Percentiles rank a stretch among this genome's conserved stretches.
These are phyloP conservation scores for Solanum piurae DNA, from an alignment of 257 asterid genomes.

Conservation along the genomic window DNA sequence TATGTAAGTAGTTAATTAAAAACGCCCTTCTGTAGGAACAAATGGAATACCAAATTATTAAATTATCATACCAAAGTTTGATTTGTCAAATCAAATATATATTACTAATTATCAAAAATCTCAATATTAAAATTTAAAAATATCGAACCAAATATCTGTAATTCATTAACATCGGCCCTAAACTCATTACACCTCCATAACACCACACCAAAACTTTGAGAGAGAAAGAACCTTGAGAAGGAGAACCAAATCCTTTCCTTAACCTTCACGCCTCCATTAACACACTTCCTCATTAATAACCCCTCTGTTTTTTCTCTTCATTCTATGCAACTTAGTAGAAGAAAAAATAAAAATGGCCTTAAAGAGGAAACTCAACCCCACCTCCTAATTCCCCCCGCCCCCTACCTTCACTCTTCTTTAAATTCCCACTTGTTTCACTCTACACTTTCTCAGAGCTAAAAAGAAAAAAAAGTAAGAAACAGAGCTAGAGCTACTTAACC, in stretches of 20 bases:
- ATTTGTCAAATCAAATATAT: too few relatives aligned
- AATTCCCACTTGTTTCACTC: conserved; percentile 16
- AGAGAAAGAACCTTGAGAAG: conserved; percentile 45
- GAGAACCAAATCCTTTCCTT: conserved; percentile 51
- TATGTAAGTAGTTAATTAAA: too few relatives aligned
- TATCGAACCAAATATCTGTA: too few relatives aligned
- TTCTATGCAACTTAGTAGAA: background rate
- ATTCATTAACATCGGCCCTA: background rate
- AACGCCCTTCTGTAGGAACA: too few relatives aligned
- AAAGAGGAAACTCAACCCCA: background rate
- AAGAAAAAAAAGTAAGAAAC: background rate
- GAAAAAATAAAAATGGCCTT: background rate
- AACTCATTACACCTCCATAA: conserved; percentile 5
- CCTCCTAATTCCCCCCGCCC: background rate
- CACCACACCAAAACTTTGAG: conserved; percentile 16
- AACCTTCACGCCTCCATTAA: conserved; percentile 54
- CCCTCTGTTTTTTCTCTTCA: background rate
- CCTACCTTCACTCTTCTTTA: conserved; percentile 5
- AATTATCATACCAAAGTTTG: too few relatives aligned
- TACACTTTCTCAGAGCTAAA: background rate
- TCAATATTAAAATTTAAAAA: too few relatives aligned
- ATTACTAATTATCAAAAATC: too few relatives aligned
- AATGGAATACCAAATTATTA: too few relatives aligned
- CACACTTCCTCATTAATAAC: background rate
- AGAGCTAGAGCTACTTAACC: background rate